Evolutionary conservation across 2,329 filamentous ascomycete species (phyloP), one percentile per base, ranked within the genome.

Genomic region (Aspergillus neotritici): DNA sequence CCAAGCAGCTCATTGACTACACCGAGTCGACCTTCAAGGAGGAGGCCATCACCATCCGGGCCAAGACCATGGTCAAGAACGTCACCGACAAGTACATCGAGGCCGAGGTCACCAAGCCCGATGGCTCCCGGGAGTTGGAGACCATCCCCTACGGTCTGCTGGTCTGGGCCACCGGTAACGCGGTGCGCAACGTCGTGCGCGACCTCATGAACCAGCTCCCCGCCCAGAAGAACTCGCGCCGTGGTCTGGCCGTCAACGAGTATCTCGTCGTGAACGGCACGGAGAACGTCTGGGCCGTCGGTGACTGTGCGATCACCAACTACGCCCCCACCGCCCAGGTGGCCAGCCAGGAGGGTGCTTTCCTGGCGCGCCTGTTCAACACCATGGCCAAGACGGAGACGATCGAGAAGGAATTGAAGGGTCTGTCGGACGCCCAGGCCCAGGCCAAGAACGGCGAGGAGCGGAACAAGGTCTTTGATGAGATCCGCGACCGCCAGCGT

Each of bases 1-100:
- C 88, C 67, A 97, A 97, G 80, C 89, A 95, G 71, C 78, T 98
- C 62, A 97, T 98, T 64, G 93, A 98, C 63, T 98, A 98, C 78
- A 98, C 93, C 57, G 93, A 98, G 74, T 91, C 90, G 71, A 96
- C 91, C 36, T 94, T 98, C 76, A 93, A 94, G 73, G 93, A 98
- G 75, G 93, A 98, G 72, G 90, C 89, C 65, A 98, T 98, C 65
- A 84, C 87, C 58, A 95, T 98, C 72, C 86, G 87, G 70, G 94
- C 93, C 59, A 97, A 97, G 81, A 97, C 93, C 54, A 94, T 95
- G 84, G 93, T 98, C 67, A 97, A 97, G 79, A 90, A 86, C 50
- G 93, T 98, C 47, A 94, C 88, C 28, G 84, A 93, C 60, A 94
- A 86, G 71, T 84, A 81, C 63, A 91, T 98, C 61, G 88, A 97